Evolutionary conservation across 805 yeast genomes (phyloP).

Genomic region (Saccharomycopsis fermentans): DNA sequence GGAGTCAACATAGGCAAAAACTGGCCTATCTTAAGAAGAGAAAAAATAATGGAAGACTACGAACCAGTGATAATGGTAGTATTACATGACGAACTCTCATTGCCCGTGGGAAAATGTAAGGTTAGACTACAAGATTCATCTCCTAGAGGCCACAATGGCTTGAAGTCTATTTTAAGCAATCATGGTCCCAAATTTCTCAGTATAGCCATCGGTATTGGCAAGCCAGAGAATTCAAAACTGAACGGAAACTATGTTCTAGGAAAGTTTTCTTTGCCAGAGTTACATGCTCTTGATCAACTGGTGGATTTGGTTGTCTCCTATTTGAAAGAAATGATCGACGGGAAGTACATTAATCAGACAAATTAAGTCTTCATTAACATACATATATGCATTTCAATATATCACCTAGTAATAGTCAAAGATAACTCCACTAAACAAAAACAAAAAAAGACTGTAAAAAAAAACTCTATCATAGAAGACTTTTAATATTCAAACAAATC

Average conservation of each 20-base stretch:
- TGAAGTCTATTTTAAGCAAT: constrained; percentile 42
- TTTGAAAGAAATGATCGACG: constrained; percentile 21
- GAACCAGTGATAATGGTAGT: constrained; percentile 29
- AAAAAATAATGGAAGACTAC: constrained; percentile 2
- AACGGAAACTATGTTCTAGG: constrained; percentile 47
- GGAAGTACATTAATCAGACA: constrained; percentile 2
- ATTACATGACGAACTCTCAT: constrained; percentile 70
- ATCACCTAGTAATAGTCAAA: background rate
- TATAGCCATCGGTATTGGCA: constrained; percentile 69
- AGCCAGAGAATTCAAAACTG: constrained; percentile 40
- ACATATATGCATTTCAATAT: no score
- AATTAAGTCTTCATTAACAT: background rate
- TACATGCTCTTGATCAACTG: constrained; percentile 28
- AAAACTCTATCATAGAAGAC: background rate
- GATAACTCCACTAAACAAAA: background rate
- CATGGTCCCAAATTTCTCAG: constrained; percentile 44
- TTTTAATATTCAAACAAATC: background rate
- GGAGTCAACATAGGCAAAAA: constrained; percentile 6
- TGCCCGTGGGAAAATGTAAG: constrained; percentile 56
- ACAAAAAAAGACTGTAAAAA: background rate
- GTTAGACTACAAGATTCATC: constrained; percentile 50
- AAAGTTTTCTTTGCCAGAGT: constrained; percentile 39
- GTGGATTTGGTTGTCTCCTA: constrained; percentile 33
- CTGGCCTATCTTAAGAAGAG: constrained; percentile 5
- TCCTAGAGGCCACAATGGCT: constrained; percentile 79